phyloP scores from a whole-genome alignment of 208 protist genomes.

The Balamuthia mandrillaris region DNA sequence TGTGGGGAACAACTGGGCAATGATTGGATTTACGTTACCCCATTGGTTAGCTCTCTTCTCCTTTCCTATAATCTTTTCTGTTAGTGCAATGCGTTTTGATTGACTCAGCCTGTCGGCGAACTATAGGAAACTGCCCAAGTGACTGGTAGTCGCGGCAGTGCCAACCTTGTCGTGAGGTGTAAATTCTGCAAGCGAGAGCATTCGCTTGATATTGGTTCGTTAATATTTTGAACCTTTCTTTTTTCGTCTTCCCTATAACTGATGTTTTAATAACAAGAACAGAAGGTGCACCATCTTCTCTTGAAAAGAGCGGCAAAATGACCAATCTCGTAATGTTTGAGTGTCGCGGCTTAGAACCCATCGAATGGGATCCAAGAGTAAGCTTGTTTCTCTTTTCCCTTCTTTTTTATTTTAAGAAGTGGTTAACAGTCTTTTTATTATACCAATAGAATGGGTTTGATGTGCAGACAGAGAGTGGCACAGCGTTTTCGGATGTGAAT shows the following conservation, averaged over 20 bases:
- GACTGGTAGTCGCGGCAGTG: not conserved
- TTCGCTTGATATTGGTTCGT: not conserved
- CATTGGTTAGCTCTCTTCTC: not conserved
- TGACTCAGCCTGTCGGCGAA: not conserved
- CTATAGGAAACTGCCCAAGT: not conserved
- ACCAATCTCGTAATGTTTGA: not conserved
- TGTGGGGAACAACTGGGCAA: not conserved
- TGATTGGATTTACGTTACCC: not conserved
- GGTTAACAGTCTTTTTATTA: not conserved
- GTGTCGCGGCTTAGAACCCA: constrained; percentile 12
- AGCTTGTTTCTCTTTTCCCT: not conserved
- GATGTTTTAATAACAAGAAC: no score
- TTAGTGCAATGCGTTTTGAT: not conserved
- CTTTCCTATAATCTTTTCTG: no score
- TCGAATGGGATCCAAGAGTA: not conserved
- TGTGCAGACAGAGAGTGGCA: not conserved
- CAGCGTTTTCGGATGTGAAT: not conserved
- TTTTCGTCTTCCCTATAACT: not conserved
- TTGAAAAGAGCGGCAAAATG: not conserved
- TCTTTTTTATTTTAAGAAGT: not conserved
- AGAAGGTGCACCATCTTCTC: not conserved
- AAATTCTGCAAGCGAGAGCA: not conserved
- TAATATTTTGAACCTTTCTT: not conserved
- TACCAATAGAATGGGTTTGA: not conserved
- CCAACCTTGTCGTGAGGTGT: constrained; percentile 9